A percentile compares a stretch with the other conserved stretches of the same genome.
Evolutionary conservation across 768 basidiomycete species (phyloP).

Genomic region (Amanita exitialis): DNA sequence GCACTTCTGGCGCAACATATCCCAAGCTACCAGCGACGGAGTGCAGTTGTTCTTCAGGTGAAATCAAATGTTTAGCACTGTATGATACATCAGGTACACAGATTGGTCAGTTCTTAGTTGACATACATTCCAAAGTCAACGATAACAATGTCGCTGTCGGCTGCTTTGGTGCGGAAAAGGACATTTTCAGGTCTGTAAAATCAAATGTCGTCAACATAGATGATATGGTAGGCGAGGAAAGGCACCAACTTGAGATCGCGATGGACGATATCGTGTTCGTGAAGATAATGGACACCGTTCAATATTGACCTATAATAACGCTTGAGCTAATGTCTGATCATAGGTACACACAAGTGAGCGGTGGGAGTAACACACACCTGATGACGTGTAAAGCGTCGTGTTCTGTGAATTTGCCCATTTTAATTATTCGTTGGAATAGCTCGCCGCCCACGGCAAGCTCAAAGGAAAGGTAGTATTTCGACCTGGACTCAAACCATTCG

Average conservation of each 20-base stretch:
- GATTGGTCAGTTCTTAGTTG: neutral
- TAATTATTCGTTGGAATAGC: conserved; percentile 80
- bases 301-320: conserved; percentile 55
- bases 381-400: conserved; percentile 77
- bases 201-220: neutral
- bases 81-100: neutral
- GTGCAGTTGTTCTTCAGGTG: conserved; percentile 58
- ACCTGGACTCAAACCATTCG: conserved; percentile 91
- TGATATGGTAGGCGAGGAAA: neutral
- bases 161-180: conserved; percentile 71
- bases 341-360: neutral
- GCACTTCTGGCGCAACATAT: conserved; percentile 87
- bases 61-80: conserved; percentile 78
- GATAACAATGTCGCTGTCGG: conserved; percentile 83
- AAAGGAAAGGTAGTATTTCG: conserved; percentile 93
- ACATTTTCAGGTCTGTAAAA: conserved; percentile 84
- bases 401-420: conserved; percentile 89
- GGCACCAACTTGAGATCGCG: conserved; percentile 78
- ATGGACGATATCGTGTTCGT: conserved; percentile 90
- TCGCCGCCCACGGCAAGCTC: conserved; percentile 94
- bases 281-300: conserved; percentile 83
- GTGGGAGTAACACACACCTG: conserved; percentile 31
- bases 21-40: conserved; percentile 77
- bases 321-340: neutral
- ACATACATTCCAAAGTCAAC: conserved; percentile 95